Conservation (phyloP, 2,329 filamentous ascomycete genomes). For the Colletotrichum echinochloae region DNA sequence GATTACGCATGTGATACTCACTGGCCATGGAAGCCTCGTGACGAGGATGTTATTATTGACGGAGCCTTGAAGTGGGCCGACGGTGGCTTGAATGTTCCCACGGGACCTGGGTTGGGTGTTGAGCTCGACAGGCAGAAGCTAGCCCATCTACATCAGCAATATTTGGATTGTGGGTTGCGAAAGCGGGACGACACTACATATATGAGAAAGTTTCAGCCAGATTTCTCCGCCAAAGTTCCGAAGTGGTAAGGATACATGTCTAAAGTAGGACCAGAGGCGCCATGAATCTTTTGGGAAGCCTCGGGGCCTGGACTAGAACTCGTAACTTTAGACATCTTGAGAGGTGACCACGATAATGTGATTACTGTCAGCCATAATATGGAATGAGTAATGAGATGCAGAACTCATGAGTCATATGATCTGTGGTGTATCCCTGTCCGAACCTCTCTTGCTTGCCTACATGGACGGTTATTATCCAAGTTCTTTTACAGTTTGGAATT, state of each 20-base stretch:
- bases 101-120: constrained; percentile 50
- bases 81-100: constrained; percentile 52
- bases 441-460: too few species aligned
- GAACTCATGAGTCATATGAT: neutral
- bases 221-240: constrained; percentile 50
- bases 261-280: too few species aligned
- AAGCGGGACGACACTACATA: constrained; percentile 54
- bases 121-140: constrained; percentile 54
- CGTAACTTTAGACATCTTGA: neutral
- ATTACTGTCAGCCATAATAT: neutral
- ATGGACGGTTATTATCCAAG: too few species aligned
- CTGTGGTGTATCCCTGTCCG: neutral
- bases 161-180: constrained; percentile 52
- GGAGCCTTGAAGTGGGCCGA: constrained; percentile 52
- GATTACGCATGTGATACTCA: constrained; percentile 59
- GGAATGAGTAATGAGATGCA: neutral
- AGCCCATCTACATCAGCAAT: constrained; percentile 52
- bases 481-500: too few species aligned
- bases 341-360: neutral
- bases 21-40: constrained; percentile 58
- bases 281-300: neutral
- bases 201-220: constrained; percentile 51
- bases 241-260: constrained; percentile 45
- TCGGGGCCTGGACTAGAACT: too few species aligned
- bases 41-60: constrained; percentile 56